These are phyloP conservation scores for Ustulina deusta DNA, from an alignment of 2,329 filamentous ascomycete genomes.

Conservation along the genomic window DNA sequence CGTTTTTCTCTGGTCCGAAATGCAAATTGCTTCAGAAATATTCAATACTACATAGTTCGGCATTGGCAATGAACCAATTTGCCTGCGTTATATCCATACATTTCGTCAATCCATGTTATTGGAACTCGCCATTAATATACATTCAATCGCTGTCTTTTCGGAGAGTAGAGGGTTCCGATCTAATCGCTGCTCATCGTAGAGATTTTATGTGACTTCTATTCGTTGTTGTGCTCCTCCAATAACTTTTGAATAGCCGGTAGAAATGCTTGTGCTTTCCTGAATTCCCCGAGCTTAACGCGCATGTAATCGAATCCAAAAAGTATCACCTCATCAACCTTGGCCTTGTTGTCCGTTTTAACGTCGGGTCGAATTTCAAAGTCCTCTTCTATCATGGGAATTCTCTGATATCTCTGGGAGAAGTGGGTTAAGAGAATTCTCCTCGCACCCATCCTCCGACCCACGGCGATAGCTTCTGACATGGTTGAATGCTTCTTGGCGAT, in stretches of 20 bases:
- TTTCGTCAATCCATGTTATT: neutral
- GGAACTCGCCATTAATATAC: neutral
- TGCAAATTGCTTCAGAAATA: too few species aligned
- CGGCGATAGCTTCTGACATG: conserved; percentile 82
- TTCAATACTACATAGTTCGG: too few species aligned
- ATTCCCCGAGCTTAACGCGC: conserved; percentile 65
- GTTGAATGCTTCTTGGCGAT: conserved; percentile 91
- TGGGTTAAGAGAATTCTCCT: conserved; percentile 88
- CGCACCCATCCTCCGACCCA: conserved; percentile 83
- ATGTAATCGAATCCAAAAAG: conserved; percentile 85
- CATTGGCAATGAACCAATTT: neutral
- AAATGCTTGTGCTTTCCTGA: conserved; percentile 51
- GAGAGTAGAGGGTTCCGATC: neutral
- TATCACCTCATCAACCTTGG: conserved; percentile 66
- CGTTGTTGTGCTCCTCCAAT: conserved; percentile 40
- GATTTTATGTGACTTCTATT: neutral
- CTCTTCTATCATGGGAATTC: conserved; percentile 68
- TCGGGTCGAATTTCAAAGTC: conserved; percentile 44
- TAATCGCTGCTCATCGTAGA: neutral
- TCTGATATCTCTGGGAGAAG: conserved; percentile 94
- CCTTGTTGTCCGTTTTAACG: conserved; percentile 48
- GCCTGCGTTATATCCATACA: neutral
- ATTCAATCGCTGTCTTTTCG: neutral
- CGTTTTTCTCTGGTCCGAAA: neutral
- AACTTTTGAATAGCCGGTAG: conserved; percentile 50